Evolutionary conservation across 2,329 filamentous ascomycete species (phyloP).

Genomic region (Sphaceloma murrayae): DNA sequence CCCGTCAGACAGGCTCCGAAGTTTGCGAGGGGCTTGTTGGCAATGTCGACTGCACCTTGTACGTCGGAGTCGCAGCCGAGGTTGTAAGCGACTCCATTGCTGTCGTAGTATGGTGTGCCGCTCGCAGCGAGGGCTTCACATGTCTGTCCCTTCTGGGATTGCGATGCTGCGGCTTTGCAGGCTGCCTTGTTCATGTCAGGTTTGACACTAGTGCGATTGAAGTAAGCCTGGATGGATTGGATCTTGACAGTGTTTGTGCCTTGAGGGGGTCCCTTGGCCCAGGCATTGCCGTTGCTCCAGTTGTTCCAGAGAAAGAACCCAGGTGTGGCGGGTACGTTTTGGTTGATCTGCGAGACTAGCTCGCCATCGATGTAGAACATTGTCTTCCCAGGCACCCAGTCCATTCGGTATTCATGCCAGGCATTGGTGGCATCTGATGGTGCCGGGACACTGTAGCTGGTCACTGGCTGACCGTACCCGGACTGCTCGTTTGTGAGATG

Average conservation of each 20-base stretch:
- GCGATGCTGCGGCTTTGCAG: conserved; percentile 6
- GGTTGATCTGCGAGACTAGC: conserved; percentile 47
- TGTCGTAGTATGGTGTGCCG: conserved; percentile 9
- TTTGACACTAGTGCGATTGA: conserved; percentile 43
- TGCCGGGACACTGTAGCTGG: conserved; percentile 52
- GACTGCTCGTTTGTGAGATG: conserved; percentile 51
- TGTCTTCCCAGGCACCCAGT: conserved; percentile 55
- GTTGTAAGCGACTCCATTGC: conserved; percentile 12
- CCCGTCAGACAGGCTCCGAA: conserved; percentile 21
- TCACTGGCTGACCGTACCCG: conserved; percentile 48
- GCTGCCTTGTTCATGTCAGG: not conserved
- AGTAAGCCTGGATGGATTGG: conserved; percentile 66
- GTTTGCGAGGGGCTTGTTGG: conserved; percentile 13
- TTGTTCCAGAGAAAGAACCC: conserved; percentile 64
- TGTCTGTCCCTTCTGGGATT: conserved; percentile 1
- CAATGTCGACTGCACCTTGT: conserved; percentile 44
- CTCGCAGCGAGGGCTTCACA: conserved; percentile 1
- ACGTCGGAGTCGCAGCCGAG: conserved; percentile 38
- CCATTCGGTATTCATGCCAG: conserved; percentile 74
- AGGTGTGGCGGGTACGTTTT: conserved; percentile 41
- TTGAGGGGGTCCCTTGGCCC: conserved; percentile 61
- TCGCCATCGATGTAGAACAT: conserved; percentile 59
- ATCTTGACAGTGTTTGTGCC: conserved; percentile 56
- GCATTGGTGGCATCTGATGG: conserved; percentile 54
- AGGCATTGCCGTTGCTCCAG: conserved; percentile 60